A percentile compares a stretch with the other conserved stretches of the same genome.
These are phyloP conservation scores for Pholiota microspora DNA, from an alignment of 768 basidiomycete species.

Conservation along the genomic window DNA sequence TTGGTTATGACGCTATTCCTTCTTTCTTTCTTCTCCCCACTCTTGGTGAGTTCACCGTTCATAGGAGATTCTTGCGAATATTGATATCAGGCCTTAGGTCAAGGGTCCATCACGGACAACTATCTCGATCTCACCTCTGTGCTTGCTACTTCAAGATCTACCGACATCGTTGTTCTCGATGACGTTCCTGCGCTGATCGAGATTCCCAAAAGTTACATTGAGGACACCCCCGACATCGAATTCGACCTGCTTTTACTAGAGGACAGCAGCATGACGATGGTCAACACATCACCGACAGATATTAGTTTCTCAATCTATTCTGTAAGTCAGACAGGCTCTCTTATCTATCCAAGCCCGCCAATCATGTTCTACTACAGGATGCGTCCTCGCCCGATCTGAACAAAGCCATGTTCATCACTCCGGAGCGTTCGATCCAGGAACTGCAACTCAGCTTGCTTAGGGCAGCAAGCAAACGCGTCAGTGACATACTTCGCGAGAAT, in stretches of 20 bases:
- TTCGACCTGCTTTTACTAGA: not conserved
- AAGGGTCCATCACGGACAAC: not conserved
- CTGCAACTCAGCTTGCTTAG: slow-evolving; percentile 11
- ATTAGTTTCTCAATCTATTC: slow-evolving; percentile 10
- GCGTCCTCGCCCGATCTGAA: slow-evolving; percentile 12
- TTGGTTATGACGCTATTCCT: not conserved
- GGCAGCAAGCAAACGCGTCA: slow-evolving; percentile 21
- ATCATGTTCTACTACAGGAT: slow-evolving; percentile 1
- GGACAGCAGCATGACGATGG: not conserved
- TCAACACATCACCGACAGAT: not conserved
- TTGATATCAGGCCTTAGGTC: too few species aligned
- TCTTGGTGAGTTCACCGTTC: not conserved
- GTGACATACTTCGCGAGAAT: slow-evolving; percentile 22
- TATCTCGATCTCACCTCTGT: not conserved
- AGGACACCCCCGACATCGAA: not conserved
- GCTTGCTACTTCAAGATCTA: not conserved
- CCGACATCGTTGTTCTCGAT: not conserved
- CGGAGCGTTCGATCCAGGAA: slow-evolving; percentile 3
- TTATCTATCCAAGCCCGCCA: not conserved
- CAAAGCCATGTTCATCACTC: slow-evolving; percentile 13
- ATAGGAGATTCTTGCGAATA: not conserved
- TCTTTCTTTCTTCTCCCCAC: not conserved
- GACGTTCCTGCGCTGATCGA: not conserved
- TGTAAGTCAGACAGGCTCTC: not conserved
- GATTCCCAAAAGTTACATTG: not conserved